Evolutionary conservation across 2,329 filamentous ascomycete genomes (phyloP).

Genomic region (Biscogniauxia mediterranea): DNA sequence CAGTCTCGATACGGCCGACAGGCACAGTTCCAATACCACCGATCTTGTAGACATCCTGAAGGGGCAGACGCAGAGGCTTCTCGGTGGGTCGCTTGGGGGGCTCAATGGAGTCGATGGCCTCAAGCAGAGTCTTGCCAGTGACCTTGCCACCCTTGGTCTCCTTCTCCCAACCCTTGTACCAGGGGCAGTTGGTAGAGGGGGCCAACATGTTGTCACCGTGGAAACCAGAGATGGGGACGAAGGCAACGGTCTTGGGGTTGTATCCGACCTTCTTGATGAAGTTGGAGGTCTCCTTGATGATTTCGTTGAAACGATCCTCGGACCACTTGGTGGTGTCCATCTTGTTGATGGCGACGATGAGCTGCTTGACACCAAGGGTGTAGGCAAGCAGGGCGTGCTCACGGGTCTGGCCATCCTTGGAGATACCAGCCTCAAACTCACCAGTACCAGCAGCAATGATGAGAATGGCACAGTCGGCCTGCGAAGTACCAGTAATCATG

Average conservation of each 20-base stretch:
- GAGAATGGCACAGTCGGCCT: slow-evolving; percentile 99
- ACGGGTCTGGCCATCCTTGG: slow-evolving; percentile 99
- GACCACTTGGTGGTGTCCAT: slow-evolving; percentile 99
- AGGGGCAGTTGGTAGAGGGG: slow-evolving; percentile 87
- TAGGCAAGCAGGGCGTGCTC: slow-evolving; percentile 99
- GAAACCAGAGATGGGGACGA: slow-evolving; percentile 99
- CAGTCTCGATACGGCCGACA: slow-evolving; percentile 99
- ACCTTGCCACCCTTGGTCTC: slow-evolving; percentile 81
- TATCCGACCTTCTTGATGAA: slow-evolving; percentile 99
- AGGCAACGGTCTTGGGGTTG: slow-evolving; percentile 98
- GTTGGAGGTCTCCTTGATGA: slow-evolving; percentile 99
- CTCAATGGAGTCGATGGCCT: slow-evolving; percentile 97
- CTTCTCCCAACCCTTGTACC: slow-evolving; percentile 99
- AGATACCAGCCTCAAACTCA: slow-evolving; percentile 99
- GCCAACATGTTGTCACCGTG: slow-evolving; percentile 99
- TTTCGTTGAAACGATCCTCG: slow-evolving; percentile 94
- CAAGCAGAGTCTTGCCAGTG: slow-evolving; percentile 95
- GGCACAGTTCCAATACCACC: slow-evolving; percentile 99
- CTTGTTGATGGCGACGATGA: slow-evolving; percentile 99
- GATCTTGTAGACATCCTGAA: slow-evolving; percentile 99
- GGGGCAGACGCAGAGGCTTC: slow-evolving; percentile 99
- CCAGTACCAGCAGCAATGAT: slow-evolving; percentile 99
- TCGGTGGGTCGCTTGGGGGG: slow-evolving; percentile 88
- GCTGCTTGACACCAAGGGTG: slow-evolving; percentile 99
- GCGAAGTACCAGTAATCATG: slow-evolving; percentile 99